Conservation (phyloP, 805 yeast genomes). For the Candida piceae region DNA sequence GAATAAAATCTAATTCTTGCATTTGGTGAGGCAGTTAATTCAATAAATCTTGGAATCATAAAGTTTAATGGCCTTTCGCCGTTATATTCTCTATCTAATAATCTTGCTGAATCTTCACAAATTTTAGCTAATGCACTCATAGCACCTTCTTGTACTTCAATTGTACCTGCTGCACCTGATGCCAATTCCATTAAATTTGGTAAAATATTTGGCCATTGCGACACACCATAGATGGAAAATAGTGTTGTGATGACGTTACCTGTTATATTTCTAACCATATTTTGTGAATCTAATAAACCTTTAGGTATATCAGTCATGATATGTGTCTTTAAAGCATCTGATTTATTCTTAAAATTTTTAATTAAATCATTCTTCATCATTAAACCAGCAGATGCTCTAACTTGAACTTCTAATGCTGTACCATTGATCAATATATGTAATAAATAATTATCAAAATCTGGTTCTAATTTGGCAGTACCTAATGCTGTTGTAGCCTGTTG, state of each 20-base stretch:
- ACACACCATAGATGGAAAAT: slow-evolving; percentile 60
- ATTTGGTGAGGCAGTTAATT: slow-evolving; percentile 38
- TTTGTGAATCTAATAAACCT: slow-evolving; percentile 48
- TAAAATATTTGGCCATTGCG: slow-evolving; percentile 70
- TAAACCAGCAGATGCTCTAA: slow-evolving; percentile 86
- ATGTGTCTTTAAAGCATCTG: slow-evolving; percentile 29
- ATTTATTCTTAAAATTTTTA: slow-evolving; percentile 29
- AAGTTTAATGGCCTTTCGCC: slow-evolving; percentile 64
- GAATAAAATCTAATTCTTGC: slow-evolving; percentile 55
- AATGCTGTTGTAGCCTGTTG: slow-evolving; percentile 68
- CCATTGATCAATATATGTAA: slow-evolving; percentile 61
- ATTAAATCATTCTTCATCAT: slow-evolving; percentile 73
- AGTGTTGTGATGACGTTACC: slow-evolving; percentile 87
- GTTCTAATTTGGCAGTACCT: slow-evolving; percentile 60
- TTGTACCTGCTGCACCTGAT: slow-evolving; percentile 37
- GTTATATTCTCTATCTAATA: slow-evolving; percentile 59
- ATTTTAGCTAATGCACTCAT: slow-evolving; percentile 78
- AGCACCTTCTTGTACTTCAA: slow-evolving; percentile 61
- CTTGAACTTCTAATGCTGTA: slow-evolving; percentile 41
- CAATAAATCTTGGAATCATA: slow-evolving; percentile 61
- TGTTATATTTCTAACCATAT: slow-evolving; percentile 77
- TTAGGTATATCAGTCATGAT: slow-evolving; percentile 33
- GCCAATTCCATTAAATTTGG: slow-evolving; percentile 63
- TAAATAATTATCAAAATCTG: slow-evolving; percentile 79
- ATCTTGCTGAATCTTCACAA: slow-evolving; percentile 77